Conservation (phyloP, 2,329 filamentous ascomycete genomes). For the Aspergillus piperis region DNA sequence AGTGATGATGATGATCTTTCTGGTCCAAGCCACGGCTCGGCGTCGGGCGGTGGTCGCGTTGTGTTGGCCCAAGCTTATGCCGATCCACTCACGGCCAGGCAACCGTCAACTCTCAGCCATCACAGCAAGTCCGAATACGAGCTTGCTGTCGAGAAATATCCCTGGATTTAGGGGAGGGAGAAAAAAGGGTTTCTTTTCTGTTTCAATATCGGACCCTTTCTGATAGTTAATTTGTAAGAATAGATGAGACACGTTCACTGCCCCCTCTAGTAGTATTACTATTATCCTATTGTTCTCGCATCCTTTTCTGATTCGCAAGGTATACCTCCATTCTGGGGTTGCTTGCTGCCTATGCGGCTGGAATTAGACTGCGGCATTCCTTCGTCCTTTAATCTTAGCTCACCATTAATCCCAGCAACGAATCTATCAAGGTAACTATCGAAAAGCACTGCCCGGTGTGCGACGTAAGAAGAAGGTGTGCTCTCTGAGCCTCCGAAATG, state of each 20-base stretch:
- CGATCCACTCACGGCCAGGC: slow-evolving; percentile 15
- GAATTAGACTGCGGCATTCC: neutral
- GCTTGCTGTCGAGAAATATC: neutral
- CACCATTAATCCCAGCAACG: too few species aligned
- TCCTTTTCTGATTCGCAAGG: neutral
- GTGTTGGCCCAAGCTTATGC: slow-evolving; percentile 11
- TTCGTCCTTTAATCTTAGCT: slow-evolving; percentile 6
- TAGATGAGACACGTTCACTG: neutral
- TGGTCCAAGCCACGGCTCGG: slow-evolving; percentile 6
- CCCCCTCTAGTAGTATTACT: neutral
- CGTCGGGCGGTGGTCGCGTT: slow-evolving; percentile 10
- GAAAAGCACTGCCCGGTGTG: neutral
- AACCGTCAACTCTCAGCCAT: slow-evolving; percentile 3
- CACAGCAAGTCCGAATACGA: neutral
- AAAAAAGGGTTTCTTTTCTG: too few species aligned
- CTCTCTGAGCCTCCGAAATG: neutral
- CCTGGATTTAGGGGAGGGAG: neutral
- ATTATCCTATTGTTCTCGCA: neutral
- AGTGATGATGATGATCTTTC: neutral
- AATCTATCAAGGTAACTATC: neutral
- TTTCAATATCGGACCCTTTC: neutral
- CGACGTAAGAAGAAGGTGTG: neutral
- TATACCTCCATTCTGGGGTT: neutral
- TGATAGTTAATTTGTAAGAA: too few species aligned
- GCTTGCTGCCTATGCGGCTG: neutral